Base-by-base conservation (phyloP, 2,329 filamentous ascomycete species). In the Juglanconis sp. region DNA sequence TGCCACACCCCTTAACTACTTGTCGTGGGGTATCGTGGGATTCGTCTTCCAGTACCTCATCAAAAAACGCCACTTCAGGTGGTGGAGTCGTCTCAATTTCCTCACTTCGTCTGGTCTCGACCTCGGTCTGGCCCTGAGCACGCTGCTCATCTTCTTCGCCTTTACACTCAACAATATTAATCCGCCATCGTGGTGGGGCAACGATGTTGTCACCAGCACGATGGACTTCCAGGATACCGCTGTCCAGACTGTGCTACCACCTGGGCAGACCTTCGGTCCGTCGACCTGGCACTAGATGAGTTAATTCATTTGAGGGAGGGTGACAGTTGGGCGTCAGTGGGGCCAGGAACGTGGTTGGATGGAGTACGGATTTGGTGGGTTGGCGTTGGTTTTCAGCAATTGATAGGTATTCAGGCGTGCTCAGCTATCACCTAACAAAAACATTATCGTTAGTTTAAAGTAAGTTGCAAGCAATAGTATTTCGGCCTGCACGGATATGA, bases 41-140 rank as follows among this genome's bases (percentile, higher is more conserved):
- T 86, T 84, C 66, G 63, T 89, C 36, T 92, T 91, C 77, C 88
- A 92, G 71, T 85, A 84, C 71, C 80, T 77, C 68, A 83, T 92
- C 69, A 85, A 86, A 71, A 82, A 83, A 68, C 79, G 80, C 13
- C 80, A 84, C 70, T 85, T 85, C 63, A 81, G 76, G 34, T 92
- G 89, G 89, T 92, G 89, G 89, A 84, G 83, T 72, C 80, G 87
- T 32, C 83, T 90, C 69, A 91, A 91, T 74, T 91, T 89, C 67
- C 74, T 91, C 62, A 87, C 88, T 0, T 87, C 86, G 11, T 88
- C 87, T 0, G 88, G 84, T 0, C 76, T 92, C 52, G 89, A 91
- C 65, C 78, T 89, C 11, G 89, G 88, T 1, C 77, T 91, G 1
- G 87, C 86, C 1, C 74, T 91, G 32, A 80, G 79, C 17, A 90